Evolutionary conservation across 371 early-diverging fungal genomes (phyloP), one percentile per base, ranked within the genome.

Genomic region (Mortierella sp.): DNA sequence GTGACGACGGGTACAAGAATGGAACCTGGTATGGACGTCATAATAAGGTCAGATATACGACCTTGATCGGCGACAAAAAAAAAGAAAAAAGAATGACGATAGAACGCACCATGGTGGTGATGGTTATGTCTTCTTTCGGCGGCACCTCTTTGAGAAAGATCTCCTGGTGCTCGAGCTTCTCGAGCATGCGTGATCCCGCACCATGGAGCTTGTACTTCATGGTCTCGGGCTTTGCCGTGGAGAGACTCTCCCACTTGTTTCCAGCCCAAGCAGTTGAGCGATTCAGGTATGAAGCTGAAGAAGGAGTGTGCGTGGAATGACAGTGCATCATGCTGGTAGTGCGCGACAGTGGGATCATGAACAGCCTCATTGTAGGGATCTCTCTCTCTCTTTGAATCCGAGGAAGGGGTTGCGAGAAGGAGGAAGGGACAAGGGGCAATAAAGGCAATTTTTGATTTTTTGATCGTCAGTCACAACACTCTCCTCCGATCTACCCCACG

Each of bases 71-170:
- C n/a, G n/a, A n/a, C n/a, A n/a, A n/a, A n/a, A n/a, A n/a, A n/a
- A n/a, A n/a, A n/a, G n/a, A n/a, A n/a, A 54, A 47, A 47, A 28
- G 41, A 26, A 21, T 4, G 34, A 24, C 9, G 2, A 49, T 50
- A 49, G 38, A 26, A 51, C 45, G 56, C 81, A 87, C 87, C 80
- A 71, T 79, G 45, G 80, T 81, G 16, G 79, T 54, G 28, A 76
- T 71, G 53, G 72, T 64, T 56, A 76, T 62, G 49, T 87, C 86
- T 57, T 84, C 83, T 45, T 83, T 83, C 14, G 76, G 63, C 4
- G 93, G 93, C 2, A 94, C 82, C 39, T 83, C 87, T 67, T 93
- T 94, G 58, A 94, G 80, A 69, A 93, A 93, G 72, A 86, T 91
- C 76, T 94, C 94, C 47, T 87, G 86, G 63, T 91, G 87, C 68